Conservation (phyloP, 2,329 filamentous ascomycete genomes). For the Paracoccidioides brasiliensis region DNA sequence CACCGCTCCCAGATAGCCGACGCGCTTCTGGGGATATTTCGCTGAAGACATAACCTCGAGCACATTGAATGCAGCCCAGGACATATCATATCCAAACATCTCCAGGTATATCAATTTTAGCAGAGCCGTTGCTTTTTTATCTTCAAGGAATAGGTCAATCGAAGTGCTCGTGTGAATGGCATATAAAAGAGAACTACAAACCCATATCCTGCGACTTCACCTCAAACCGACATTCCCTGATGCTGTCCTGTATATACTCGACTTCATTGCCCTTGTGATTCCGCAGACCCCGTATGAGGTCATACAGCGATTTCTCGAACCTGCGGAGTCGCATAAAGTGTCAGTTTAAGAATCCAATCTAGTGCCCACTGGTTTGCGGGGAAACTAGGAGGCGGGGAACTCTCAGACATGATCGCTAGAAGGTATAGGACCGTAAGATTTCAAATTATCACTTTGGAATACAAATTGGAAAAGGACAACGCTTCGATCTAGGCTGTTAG, state of each 20-base stretch:
- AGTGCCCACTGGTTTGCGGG: neutral
- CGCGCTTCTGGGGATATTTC: slow-evolving; percentile 89
- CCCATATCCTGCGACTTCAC: slow-evolving; percentile 89
- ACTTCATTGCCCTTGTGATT: slow-evolving; percentile 92
- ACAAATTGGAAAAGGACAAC: neutral
- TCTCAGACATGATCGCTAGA: neutral
- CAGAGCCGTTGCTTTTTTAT: slow-evolving; percentile 90
- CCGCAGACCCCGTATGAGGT: slow-evolving; percentile 91
- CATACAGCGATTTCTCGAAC: slow-evolving; percentile 98
- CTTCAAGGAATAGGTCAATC: slow-evolving; percentile 31
- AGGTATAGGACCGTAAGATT: neutral
- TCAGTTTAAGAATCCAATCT: neutral
- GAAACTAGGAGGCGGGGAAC: neutral
- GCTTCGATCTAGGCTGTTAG: neutral
- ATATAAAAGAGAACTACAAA: slow-evolving; percentile 30
- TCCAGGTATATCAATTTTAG: slow-evolving; percentile 95
- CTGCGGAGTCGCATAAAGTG: slow-evolving; percentile 33
- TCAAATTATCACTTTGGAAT: neutral
- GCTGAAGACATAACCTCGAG: slow-evolving; percentile 96
- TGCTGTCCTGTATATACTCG: slow-evolving; percentile 83
- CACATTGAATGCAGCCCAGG: slow-evolving; percentile 96
- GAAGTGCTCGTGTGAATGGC: slow-evolving; percentile 2
- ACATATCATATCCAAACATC: slow-evolving; percentile 99
- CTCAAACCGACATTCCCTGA: slow-evolving; percentile 91
- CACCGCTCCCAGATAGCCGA: slow-evolving; percentile 87